Conservation (phyloP, 2,329 filamentous ascomycete species). For the Cryoendolithus antarcticus region DNA sequence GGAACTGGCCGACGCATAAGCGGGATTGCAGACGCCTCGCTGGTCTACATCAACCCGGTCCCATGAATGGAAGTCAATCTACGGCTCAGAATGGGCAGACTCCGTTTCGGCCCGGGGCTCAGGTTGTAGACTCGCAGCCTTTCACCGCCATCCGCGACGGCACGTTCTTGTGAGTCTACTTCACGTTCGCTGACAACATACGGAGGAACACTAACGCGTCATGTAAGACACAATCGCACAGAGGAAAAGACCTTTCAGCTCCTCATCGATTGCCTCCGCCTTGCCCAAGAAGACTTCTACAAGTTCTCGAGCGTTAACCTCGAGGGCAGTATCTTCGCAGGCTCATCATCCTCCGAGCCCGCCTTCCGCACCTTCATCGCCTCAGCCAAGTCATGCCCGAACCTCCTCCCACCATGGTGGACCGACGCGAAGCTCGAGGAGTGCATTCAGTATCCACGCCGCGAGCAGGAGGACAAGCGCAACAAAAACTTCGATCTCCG, state of each 20-base stretch:
- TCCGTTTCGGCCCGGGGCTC: not conserved
- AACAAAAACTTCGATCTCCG: slow-evolving; percentile 2
- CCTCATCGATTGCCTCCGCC: slow-evolving; percentile 13
- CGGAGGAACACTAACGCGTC: too few species aligned
- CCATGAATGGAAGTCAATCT: not conserved
- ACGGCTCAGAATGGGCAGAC: not conserved
- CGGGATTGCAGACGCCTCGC: slow-evolving; percentile 14
- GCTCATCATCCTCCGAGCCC: slow-evolving; percentile 4
- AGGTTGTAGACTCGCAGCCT: slow-evolving; percentile 2
- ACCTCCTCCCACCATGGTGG: slow-evolving; percentile 11
- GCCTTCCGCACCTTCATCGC: slow-evolving; percentile 8
- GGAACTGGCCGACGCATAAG: slow-evolving; percentile 24
- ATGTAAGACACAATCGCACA: slow-evolving; percentile 10
- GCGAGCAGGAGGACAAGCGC: too few species aligned
- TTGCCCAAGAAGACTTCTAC: slow-evolving; percentile 11
- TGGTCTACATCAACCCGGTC: too few species aligned
- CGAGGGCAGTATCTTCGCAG: slow-evolving; percentile 7
- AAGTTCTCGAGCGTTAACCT: slow-evolving; percentile 7
- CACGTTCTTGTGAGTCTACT: too few species aligned
- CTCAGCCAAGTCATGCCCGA: slow-evolving; percentile 5
- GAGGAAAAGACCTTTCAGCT: slow-evolving; percentile 13
- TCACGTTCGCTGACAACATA: too few species aligned
- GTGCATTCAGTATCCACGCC: slow-evolving; percentile 6
- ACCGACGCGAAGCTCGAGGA: slow-evolving; percentile 5
- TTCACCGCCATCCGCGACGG: slow-evolving; percentile 9